Evolutionary conservation across 2,329 filamentous ascomycete genomes (phyloP), one percentile per base, ranked within the genome.

Genomic region (Nannizzia gypsea): DNA sequence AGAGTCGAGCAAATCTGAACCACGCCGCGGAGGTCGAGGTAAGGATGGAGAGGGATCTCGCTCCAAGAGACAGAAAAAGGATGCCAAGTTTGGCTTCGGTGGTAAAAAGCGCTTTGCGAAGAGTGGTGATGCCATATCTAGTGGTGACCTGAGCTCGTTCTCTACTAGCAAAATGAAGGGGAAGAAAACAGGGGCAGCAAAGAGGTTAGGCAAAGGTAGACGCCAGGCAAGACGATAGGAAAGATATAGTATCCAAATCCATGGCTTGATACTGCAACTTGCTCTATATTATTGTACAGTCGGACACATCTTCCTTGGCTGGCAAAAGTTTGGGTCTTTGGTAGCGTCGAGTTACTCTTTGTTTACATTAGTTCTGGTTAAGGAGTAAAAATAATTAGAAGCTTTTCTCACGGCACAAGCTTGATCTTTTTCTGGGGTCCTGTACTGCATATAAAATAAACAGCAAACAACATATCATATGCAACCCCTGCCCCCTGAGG

Each of bases 21-120:
- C 67, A 65, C 69, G 72, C 66, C 64, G 75, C 69, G 63, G 70
- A 67, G 74, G 75, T 66, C 74, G 76, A 60, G 68, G 68, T 48
- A 57, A 24, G 46, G 40, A 40, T 3, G 60, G 42, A 22, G 72
- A 72, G 64, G 74, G 74, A 36, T 74, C 75, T 61, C 72, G 75
- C 57, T 68, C 72, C 64, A 97, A 97, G 80, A 86, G 93, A 62
- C 83, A 88, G 72, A 96, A 95, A 84, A 96, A 95, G 79, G 86
- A 99, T 71, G 82, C 88, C 65, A 96, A 96, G 78, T 97, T 86
- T 72, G 93, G 93, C 24, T 96, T 92, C 70, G 93, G 93, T 62
- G 93, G 93, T 67, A 96, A 96, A 84, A 99, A 99, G 81, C 81
- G 87, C 59, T 85, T 90, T 72, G 76, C 81, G 60, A 99, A 99